Evolutionary conservation across 768 basidiomycete species (phyloP).

Genomic region (Kwoniella botswanensis): DNA sequence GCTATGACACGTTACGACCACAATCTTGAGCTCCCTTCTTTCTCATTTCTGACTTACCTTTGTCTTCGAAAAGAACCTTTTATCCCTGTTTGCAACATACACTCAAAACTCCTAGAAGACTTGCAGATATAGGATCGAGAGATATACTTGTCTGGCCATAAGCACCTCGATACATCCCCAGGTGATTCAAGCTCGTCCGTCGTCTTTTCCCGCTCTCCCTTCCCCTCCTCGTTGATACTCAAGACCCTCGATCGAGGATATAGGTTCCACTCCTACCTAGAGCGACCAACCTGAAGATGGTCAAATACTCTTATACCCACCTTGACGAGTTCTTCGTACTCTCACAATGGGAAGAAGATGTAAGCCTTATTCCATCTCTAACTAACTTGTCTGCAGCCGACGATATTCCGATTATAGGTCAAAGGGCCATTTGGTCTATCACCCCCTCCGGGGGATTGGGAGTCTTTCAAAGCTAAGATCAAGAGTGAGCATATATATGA

Average conservation of each 20-base stretch:
- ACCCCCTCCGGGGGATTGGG: slow-evolving; percentile 34
- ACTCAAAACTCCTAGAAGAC: too few relatives aligned
- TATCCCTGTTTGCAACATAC: too few relatives aligned
- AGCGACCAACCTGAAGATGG: background rate
- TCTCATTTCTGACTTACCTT: too few relatives aligned
- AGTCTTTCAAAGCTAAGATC: slow-evolving; percentile 24
- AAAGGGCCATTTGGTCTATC: slow-evolving; percentile 30
- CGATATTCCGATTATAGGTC: slow-evolving; percentile 8
- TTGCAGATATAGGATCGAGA: too few relatives aligned
- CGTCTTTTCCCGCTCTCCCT: too few relatives aligned
- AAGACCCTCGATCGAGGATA: background rate
- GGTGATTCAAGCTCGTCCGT: too few relatives aligned
- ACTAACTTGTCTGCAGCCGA: background rate
- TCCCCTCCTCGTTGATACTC: too few relatives aligned
- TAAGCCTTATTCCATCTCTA: slow-evolving; percentile 10
- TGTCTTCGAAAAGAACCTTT: too few relatives aligned
- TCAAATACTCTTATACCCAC: slow-evolving; percentile 26
- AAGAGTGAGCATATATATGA: slow-evolving; percentile 13
- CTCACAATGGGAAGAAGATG: slow-evolving; percentile 32
- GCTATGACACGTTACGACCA: background rate
- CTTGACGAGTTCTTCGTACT: slow-evolving; percentile 33
- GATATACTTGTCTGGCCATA: too few relatives aligned
- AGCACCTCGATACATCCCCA: too few relatives aligned
- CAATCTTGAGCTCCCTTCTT: too few relatives aligned
- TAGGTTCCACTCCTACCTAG: background rate